Evolutionary conservation across 1,284 basidiomycete species (phyloP), one percentile per base, ranked within the genome.

Genomic region (Porodaedalea pini): DNA sequence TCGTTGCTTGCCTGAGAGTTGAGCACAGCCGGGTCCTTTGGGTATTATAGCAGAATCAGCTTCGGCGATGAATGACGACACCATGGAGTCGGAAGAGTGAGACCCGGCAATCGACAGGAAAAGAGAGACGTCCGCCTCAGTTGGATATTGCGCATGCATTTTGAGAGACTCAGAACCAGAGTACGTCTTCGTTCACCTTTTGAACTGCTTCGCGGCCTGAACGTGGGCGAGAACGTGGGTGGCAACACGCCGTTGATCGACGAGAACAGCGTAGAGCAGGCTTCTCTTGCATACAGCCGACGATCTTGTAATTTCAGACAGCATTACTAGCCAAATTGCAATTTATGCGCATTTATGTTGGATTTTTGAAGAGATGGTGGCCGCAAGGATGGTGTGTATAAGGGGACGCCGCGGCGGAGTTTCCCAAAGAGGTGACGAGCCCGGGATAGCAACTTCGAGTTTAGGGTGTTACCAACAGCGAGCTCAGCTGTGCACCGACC

Each of bases 211-310:
- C 45, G 19, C 11, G 25, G 21, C 44, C 25, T 31, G 27, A 31
- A 47, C 45, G 45, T 47, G 45, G 25, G 6, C n/a, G 8, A 41
- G 31, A 47, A 47, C 45, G 45, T 47, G 45, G 45, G 45, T 47
- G 25, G 45, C 45, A 25, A 25, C 44, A 47, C 29, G 45, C 45
- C 45, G n/a, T 47, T 19, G 45, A 47, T 47, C 45, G 45, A 31
- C 45, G n/a, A 47, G 29, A 41, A 41, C n/a, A n/a, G n/a, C n/a
- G 40, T 17, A 19, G 17, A 23, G 25, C 25, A 44, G 21, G 13
- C 41, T 39, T 39, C 19, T 39, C 11, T 11, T 44, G 19, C n/a
- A 44, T 19, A 19, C 19, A 44, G 25, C 19, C 21, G 41, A 21
- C 23, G 21, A 44, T 44, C 41, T 44, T 44, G 41, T 8, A 21